Conservation (phyloP, 129 eudicot species). For the Flaveria brownii region DNA sequence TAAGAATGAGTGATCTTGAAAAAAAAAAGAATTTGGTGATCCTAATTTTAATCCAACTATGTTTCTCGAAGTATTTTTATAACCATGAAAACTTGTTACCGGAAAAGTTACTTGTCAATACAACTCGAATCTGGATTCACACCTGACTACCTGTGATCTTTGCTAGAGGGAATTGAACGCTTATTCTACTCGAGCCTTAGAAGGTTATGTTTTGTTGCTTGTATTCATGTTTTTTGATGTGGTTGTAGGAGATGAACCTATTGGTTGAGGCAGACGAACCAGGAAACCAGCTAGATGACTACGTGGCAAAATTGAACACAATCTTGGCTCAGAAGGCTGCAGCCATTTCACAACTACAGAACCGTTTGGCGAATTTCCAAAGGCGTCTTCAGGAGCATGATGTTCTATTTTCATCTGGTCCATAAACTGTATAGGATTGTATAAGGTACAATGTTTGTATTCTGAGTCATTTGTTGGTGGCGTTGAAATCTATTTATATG, state of each 20-base stretch:
- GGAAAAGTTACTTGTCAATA: too few relatives aligned
- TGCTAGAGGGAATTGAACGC: too few relatives aligned
- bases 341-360: constrained; percentile 75
- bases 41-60: too few relatives aligned
- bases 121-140: too few relatives aligned
- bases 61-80: too few relatives aligned
- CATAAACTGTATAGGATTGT: constrained; percentile 27
- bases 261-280: constrained; percentile 95
- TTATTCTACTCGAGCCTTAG: too few relatives aligned
- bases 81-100: too few relatives aligned
- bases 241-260: constrained; percentile 85
- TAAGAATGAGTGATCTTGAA: not conserved
- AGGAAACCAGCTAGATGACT: constrained; percentile 83
- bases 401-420: constrained; percentile 69
- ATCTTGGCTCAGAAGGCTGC: constrained; percentile 86
- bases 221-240: not conserved
- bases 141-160: too few relatives aligned
- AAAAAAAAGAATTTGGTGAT: too few relatives aligned
- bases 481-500: constrained; percentile 3
- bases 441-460: constrained; percentile 1
- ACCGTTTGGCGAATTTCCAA: constrained; percentile 83
- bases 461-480: constrained; percentile 14
- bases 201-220: not conserved
- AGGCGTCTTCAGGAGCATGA: constrained; percentile 84
- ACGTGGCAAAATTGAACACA: constrained; percentile 68